Base-by-base conservation (phyloP, 208 protist species). In the Trypanosoma lewisi region DNA sequence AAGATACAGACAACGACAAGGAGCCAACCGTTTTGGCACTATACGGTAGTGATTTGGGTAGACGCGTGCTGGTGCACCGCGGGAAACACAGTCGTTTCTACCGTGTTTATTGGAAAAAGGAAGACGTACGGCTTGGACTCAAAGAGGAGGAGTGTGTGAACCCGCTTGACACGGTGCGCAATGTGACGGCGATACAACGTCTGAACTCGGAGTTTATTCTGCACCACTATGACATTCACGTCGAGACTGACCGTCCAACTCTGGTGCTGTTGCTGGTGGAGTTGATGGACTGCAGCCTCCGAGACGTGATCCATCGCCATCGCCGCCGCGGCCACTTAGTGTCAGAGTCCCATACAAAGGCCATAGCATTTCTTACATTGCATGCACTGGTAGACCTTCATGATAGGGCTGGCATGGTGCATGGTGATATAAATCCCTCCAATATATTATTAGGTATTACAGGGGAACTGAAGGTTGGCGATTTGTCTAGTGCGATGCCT, bases 341-440 rank as follows among this genome's bases (percentile, higher is more conserved):
- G 41, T 41, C 70, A n/a, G 62, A 59, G 21, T 51, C 51, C 45
- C 52, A 51, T 54, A 41, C 16, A 16, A 51, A 17, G 37, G 66
- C 66, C 7, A 49, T 82, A 16, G 61, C 73, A 45, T 58, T 65
- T 23, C 45, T 80, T 14, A 41, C 80, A 31, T 55, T 86, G 28
- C 45, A 48, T n/a, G 85, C 80, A 4, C 65, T 92, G 12, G 33
- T 61, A 28, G 70, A 78, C 45, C 74, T 92, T 6, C 82, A 92
- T 67, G 52, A 61, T 2, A 62, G 54, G 31, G 62, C 63, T 19
- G 37, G 39, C 5, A 54, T 77, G 51, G 70, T 82, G 12, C 85
- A 92, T 62, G 82, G 72, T 14, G 85, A 92, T 58, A 57, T 92
- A 25, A 85, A 70, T 44, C 70, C 75, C 14, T 36, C 73, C 17